Evolutionary conservation across 1,284 basidiomycete species (phyloP), one percentile per base, ranked within the genome.

Genomic region (Cutaneotrichosporon cavernicola): DNA sequence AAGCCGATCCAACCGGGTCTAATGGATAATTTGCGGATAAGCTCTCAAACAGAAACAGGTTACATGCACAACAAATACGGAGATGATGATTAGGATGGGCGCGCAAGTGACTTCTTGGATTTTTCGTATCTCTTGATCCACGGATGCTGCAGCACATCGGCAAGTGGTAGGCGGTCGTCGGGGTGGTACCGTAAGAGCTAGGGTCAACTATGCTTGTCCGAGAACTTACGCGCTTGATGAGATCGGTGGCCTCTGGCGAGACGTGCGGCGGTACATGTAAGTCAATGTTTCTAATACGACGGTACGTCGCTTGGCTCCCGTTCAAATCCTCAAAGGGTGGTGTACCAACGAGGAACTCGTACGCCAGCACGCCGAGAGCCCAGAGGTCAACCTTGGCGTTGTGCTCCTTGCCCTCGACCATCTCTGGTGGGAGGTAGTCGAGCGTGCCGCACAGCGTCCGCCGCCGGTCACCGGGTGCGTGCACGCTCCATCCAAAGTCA

Each of bases 401-500:
- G 63, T 81, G 78, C 40, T 76, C 76, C 61, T 78, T 89, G 0
- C 89, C 89, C 72, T 97, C 92, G 14, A 99, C 90, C 97, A 99
- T 99, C 83, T 99, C 97, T 14, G 97, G 97, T 0, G 97, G 95
- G 1, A 99, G 85, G 76, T 99, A 99, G 80, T 99, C 97, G 56
- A 97, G 82, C 4, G 97, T 99, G 4, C 96, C 96, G 73, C 95
- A 98, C 5, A 97, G 84, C 0, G 94, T 97, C 76, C 86, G 89
- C 50, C 94, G 83, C 68, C 92, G 83, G 77, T 93, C 92, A 0
- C 92, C 88, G 0, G 96, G 97, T 0, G 97, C 97, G 78, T 99
- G 97, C 3, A 99, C 96, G 74, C 90, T 93, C 96, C 97, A 99
- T 8, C 97, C 97, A 80, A 99, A 99, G 80, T 99, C 97, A 7